Conservation (phyloP, 164 flowering plant genomes). For the Sextonia rubra region DNA sequence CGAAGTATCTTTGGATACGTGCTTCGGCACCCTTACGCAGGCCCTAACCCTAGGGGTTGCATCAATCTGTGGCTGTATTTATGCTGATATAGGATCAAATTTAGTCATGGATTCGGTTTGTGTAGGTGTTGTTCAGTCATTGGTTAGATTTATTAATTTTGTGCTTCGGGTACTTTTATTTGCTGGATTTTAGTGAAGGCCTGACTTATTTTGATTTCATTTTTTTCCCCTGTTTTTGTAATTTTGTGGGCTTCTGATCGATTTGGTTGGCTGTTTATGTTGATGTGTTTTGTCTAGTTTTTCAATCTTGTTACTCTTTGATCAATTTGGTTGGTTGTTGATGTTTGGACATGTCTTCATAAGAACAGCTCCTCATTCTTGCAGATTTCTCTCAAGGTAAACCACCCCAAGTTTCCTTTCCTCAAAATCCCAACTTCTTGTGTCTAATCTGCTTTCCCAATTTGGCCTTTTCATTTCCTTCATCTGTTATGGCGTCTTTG, state of each 20-base stretch:
- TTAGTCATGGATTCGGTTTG: neutral
- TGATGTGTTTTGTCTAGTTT: neutral
- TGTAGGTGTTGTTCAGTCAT: no score
- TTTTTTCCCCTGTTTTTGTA: neutral
- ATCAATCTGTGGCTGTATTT: neutral
- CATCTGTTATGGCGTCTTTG: neutral
- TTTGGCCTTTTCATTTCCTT: neutral
- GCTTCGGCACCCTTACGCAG: no score
- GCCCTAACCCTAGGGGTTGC: no score
- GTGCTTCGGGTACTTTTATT: neutral
- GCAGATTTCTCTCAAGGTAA: slow-evolving; percentile 3
- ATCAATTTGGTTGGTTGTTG: no score
- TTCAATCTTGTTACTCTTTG: neutral
- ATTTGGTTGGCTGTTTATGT: neutral
- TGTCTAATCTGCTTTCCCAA: neutral
- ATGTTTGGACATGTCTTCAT: no score
- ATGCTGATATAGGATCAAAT: neutral
- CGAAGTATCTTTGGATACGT: no score
- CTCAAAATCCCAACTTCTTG: neutral
- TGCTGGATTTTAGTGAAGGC: neutral
- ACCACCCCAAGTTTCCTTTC: neutral
- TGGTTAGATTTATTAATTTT: neutral
- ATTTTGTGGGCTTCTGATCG: neutral
- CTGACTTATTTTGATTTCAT: neutral
- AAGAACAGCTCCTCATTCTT: neutral